A percentile compares a stretch with the other conserved stretches of the same genome.
Evolutionary conservation across 1,284 basidiomycete species (phyloP).

Genomic region (Sporisorium exsertum): DNA sequence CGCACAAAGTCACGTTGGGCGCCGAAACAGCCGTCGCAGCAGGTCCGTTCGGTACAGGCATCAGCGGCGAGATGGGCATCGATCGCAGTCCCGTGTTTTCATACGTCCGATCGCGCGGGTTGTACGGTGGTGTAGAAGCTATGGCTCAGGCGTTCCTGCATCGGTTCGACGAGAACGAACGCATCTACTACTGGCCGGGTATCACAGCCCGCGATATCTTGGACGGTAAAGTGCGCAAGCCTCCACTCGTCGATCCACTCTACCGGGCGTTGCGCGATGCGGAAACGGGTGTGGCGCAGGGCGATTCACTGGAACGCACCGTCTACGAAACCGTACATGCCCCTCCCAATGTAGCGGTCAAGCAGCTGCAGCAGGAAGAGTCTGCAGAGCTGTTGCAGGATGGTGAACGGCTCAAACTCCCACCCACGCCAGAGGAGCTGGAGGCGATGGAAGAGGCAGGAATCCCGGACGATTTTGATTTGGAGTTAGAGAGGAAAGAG

Average conservation of each 20-base stretch:
- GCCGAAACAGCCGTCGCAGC: conserved; percentile 73
- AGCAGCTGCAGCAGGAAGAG: conserved; percentile 31
- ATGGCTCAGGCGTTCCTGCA: conserved; percentile 62
- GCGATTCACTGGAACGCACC: conserved; percentile 62
- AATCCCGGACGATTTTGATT: conserved; percentile 65
- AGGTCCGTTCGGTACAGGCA: conserved; percentile 73
- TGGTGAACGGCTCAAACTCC: conserved; percentile 62
- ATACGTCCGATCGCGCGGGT: conserved; percentile 66
- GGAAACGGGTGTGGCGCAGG: conserved; percentile 73
- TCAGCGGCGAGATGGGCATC: conserved; percentile 71
- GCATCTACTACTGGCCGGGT: conserved; percentile 67
- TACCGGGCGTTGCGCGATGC: conserved; percentile 72
- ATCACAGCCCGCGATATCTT: conserved; percentile 62
- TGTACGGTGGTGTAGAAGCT: conserved; percentile 68
- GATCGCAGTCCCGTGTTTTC: conserved; percentile 66
- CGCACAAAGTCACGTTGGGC: conserved; percentile 73
- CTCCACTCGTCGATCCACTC: conserved; percentile 70
- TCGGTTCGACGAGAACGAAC: conserved; percentile 66
- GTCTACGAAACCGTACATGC: conserved; percentile 52
- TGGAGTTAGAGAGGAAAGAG: conserved; percentile 47
- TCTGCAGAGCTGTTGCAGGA: conserved; percentile 55
- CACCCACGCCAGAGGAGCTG: conserved; percentile 66
- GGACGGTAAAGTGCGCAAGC: conserved; percentile 67
- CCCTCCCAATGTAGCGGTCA: conserved; percentile 32
- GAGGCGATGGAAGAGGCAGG: conserved; percentile 65